Evolutionary conservation across 2,329 filamentous ascomycete genomes (phyloP), one percentile per base, ranked within the genome.

Genomic region (Zasmidium citrigriseum): DNA sequence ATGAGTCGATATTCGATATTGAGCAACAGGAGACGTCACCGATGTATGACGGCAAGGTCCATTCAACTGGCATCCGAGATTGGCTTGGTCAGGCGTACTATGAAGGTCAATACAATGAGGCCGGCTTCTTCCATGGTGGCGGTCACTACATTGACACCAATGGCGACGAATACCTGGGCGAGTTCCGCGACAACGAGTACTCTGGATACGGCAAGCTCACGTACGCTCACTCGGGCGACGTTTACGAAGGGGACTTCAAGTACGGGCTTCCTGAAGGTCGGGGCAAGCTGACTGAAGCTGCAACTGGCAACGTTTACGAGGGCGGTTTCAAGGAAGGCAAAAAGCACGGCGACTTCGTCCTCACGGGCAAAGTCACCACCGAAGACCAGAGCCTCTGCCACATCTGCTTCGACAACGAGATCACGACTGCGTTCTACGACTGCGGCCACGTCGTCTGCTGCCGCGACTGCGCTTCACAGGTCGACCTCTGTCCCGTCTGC

Each of bases 361-460:
- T 83, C 55, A 80, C 82, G 62, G 87, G 83, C 79, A 82, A 84
- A 64, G 81, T 83, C 23, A 85, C 84, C 2, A 83, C 87, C 55
- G 84, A 87, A 57, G 82, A 85, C 61, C 80, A 82, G 70, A 77
- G 81, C 47, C 68, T 83, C 4, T 88, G 85, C 68, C 78, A 83
- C 57, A 86, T 88, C 57, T 88, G 85, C 75, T 87, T 83, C 71
- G 80, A 82, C n/a, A 79, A 81, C 46, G 80, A 81, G 45, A 82
- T 84, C 54, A 82, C 85, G 60, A 82, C 83, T 3, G 78, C 84
- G 5, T 86, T 88, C 68, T 84, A 83, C 64, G 83, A 85, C 62
- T 88, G 85, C 63, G 85, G 85, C 0, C 85, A 88, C 66, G 82
- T 87, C 18, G 81, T 85, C 47, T 82, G 84, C 2, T 88, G 85